Evolutionary conservation across 108 stramenopile species (phyloP), one percentile per base, ranked within the genome.

Genomic region (Cyclotella baltica): DNA sequence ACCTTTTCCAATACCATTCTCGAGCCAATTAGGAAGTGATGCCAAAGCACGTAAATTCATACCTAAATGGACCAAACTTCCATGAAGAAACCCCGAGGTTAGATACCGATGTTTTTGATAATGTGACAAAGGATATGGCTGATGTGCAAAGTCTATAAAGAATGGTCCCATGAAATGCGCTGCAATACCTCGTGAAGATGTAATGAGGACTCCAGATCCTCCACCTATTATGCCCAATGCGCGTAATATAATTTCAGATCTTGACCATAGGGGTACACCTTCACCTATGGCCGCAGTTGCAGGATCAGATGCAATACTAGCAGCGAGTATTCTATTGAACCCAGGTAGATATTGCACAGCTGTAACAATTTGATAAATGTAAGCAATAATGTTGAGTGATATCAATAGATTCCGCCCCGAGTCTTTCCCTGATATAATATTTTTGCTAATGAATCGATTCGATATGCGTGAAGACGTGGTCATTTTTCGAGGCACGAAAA

Each of bases 61-160:
- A 3, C 76, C 19, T 13, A 95, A 59, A 85, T 95, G 94, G 31
- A 91, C 50, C 19, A 91, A 75, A 11, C 77, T 72, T 11, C 88
- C 84, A 77, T 95, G 94, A 13, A 95, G 58, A 56, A 95, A 90
- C 33, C 90, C 94, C 0, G 90, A 83, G 10, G 92, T 90, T 4
- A 95, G 20, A 74, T 86, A 91, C 65, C 94, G 74, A 84, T 91
- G 87, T 8, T 87, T 87, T 65, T 95, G 88, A 46, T 36, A 72
- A 20, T 69, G 67, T 10, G 83, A 73, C 25, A 91, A 67, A 0
- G 62, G 81, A 35, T 65, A 71, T 4, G 73, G 77, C 8, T 88
- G 86, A 62, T 87, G 86, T 8, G 77, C 85, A 72, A 86, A 94
- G 31, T 84, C 78, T n/a, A 66, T 48, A n/a, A 80, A 80, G 52